Evolutionary conservation across 305 asterid genomes (phyloP).

Genomic region (Andrographis paniculata): DNA sequence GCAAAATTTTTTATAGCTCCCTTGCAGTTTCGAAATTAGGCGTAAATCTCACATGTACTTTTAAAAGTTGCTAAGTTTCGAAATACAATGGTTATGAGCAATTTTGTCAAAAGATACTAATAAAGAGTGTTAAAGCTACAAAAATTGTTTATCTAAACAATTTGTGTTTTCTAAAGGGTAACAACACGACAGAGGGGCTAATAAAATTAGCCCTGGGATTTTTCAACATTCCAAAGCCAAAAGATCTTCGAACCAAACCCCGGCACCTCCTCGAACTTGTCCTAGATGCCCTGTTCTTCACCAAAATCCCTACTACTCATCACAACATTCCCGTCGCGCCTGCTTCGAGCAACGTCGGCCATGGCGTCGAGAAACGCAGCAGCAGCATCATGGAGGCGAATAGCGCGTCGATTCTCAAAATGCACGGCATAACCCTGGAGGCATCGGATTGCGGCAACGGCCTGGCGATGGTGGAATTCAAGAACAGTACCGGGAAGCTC

Average conservation of each 20-base stretch:
- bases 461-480: neutral
- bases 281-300: slow-evolving; percentile 5
- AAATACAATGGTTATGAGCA: no score
- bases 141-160: no score
- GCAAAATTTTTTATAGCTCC: no score
- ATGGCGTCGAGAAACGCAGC: no score
- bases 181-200: neutral
- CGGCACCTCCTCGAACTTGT: slow-evolving; percentile 8
- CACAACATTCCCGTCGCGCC: slow-evolving; percentile 2
- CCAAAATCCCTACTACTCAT: no score
- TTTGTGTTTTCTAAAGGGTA: no score
- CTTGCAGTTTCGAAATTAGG: no score
- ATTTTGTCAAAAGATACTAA: no score
- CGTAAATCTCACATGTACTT: no score
- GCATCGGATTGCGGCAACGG: neutral
- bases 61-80: no score
- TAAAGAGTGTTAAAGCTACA: no score
- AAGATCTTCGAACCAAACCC: neutral
- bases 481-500: slow-evolving; percentile 3
- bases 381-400: neutral
- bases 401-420: slow-evolving; percentile 4
- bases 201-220: slow-evolving; percentile 1
- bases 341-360: no score
- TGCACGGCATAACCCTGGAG: neutral
- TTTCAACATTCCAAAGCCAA: slow-evolving; percentile 8